Percentiles rank a stretch among this genome's conserved stretches.
These are phyloP conservation scores for Oenanthe javanica DNA, from an alignment of 140 eudicot species.

Conservation along the genomic window DNA sequence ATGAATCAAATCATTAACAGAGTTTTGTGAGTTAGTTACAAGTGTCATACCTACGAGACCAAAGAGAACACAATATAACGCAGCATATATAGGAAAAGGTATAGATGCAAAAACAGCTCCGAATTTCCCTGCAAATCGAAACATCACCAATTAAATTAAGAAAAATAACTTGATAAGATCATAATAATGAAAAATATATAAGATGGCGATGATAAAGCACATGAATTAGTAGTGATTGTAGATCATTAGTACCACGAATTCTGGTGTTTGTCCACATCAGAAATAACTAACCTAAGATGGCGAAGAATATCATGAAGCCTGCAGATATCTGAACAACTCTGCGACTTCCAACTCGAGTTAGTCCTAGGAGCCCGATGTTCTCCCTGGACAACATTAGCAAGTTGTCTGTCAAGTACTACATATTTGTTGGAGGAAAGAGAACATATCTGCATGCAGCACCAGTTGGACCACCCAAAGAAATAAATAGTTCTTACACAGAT, in stretches of 20 bases:
- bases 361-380: constrained; percentile 55
- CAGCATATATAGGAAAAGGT: constrained; percentile 95
- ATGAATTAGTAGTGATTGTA: background rate
- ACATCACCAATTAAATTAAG: background rate
- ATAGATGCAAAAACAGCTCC: constrained; percentile 99
- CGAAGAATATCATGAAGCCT: constrained; percentile 91
- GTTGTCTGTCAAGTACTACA: background rate
- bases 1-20: background rate
- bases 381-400: constrained; percentile 7
- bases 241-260: background rate
- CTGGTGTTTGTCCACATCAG: background rate
- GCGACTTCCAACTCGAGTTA: constrained; percentile 95
- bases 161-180: background rate
- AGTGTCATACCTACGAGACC: constrained; percentile 85
- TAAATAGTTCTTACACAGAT: constrained; percentile 24
- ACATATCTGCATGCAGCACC: background rate
- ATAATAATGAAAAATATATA: background rate
- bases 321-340: constrained; percentile 98
- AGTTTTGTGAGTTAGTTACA: background rate
- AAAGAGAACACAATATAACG: constrained; percentile 81
- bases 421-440: background rate
- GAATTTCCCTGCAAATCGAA: constrained; percentile 65
- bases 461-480: background rate
- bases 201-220: background rate
- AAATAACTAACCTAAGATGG: constrained; percentile 62